A percentile compares a stretch with the other conserved stretches of the same genome.
Conservation (phyloP, 257 asterid species). For the Fraxinus pennsylvanica region DNA sequence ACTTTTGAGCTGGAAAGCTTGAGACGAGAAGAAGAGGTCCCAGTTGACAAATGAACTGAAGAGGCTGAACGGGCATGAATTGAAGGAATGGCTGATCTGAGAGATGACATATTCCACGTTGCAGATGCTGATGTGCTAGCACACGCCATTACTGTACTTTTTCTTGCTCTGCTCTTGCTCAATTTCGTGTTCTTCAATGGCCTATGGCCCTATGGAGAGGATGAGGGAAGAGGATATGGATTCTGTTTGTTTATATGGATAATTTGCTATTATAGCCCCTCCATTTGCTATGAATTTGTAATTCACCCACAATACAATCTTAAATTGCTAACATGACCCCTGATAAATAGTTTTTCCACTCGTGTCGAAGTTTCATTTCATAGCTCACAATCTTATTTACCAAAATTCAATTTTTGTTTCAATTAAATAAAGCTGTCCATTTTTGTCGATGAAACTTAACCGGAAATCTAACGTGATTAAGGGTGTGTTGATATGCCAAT, state of each 20-base stretch:
- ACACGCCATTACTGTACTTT: constrained; percentile 47
- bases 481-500: too few relatives aligned
- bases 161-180: constrained; percentile 3
- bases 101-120: constrained; percentile 60
- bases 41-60: constrained; percentile 44
- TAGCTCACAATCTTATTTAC: too few relatives aligned
- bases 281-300: too few relatives aligned
- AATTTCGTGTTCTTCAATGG: background rate
- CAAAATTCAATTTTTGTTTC: too few relatives aligned
- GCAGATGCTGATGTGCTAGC: constrained; percentile 39
- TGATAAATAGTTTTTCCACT: too few relatives aligned
- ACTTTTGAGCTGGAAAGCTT: constrained; percentile 35
- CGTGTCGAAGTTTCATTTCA: too few relatives aligned
- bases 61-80: constrained; percentile 35
- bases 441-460: too few relatives aligned
- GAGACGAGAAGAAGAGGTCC: constrained; percentile 40
- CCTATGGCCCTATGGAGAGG: background rate
- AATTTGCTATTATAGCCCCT: background rate
- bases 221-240: background rate
- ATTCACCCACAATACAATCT: too few relatives aligned
- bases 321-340: too few relatives aligned
- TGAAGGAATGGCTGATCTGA: constrained; percentile 71
- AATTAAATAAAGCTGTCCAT: too few relatives aligned
- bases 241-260: background rate
- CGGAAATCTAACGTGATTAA: too few relatives aligned